phyloP scores from a whole-genome alignment of 345 rosid genomes.

The Dimocarpus longan region DNA sequence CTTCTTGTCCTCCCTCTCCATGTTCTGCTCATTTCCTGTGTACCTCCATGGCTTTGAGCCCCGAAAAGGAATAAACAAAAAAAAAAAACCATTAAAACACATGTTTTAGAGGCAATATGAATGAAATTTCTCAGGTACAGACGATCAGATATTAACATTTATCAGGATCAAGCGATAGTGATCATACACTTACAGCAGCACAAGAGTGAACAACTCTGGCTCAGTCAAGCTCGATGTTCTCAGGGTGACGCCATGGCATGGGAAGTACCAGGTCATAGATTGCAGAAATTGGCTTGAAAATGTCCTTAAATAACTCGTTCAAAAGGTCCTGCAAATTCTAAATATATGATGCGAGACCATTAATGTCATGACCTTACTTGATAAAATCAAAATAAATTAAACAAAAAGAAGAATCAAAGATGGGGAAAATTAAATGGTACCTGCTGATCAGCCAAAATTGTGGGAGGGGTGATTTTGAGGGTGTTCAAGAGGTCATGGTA shows the following conservation, averaged over 20 bases:
- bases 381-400: no score
- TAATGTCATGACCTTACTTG: no score
- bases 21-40: constrained; percentile 49
- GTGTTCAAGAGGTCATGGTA: constrained; percentile 50
- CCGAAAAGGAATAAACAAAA: not conserved
- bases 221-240: constrained; percentile 53
- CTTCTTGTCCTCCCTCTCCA: constrained; percentile 56
- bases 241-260: constrained; percentile 82
- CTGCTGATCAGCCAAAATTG: constrained; percentile 74
- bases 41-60: constrained; percentile 65
- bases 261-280: constrained; percentile 70
- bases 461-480: constrained; percentile 47
- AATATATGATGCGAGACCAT: no score
- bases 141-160: not conserved
- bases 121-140: not conserved
- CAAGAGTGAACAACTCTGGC: constrained; percentile 73
- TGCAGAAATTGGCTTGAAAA: constrained; percentile 60
- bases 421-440: constrained; percentile 20
- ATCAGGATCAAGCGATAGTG: not conserved
- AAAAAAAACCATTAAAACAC: no score
- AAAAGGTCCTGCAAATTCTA: constrained; percentile 46
- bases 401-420: not conserved
- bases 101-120: no score
- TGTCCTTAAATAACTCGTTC: constrained; percentile 65
- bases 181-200: constrained; percentile 42